A percentile compares a stretch with the other conserved stretches of the same genome.
Evolutionary conservation across 1,284 basidiomycete species (phyloP).

Genomic region (Cutaneotrichosporon spelunceum): DNA sequence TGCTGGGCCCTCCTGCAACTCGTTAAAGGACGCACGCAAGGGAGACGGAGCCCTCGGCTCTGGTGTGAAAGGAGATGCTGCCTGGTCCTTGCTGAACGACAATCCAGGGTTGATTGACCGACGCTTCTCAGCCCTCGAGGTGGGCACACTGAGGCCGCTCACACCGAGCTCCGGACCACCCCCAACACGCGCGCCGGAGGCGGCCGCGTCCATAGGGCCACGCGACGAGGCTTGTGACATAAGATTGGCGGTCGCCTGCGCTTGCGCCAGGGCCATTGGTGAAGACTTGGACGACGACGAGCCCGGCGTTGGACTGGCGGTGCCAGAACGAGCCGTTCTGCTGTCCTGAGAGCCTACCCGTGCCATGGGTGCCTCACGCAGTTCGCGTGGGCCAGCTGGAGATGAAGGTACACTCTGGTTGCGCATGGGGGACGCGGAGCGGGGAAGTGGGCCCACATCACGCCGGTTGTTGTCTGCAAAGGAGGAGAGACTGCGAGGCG

Average conservation of each 20-base stretch:
- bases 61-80: slow-evolving; percentile 36
- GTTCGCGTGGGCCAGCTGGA: neutral
- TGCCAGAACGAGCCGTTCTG: neutral
- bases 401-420: slow-evolving; percentile 10
- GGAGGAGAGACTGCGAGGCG: slow-evolving; percentile 3
- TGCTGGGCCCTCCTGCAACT: neutral
- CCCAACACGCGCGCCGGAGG: neutral
- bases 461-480: neutral
- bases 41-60: slow-evolving; percentile 49
- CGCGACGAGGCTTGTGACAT: neutral
- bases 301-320: slow-evolving; percentile 1
- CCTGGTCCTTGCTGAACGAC: slow-evolving; percentile 46
- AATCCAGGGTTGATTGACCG: slow-evolving; percentile 52
- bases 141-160: slow-evolving; percentile 41
- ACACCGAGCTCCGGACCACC: slow-evolving; percentile 2
- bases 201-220: slow-evolving; percentile 2
- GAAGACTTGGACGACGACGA: neutral
- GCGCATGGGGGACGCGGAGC: neutral
- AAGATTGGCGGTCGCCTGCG: slow-evolving; percentile 2
- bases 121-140: slow-evolving; percentile 43
- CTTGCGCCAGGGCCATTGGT: neutral
- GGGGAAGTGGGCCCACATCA: slow-evolving; percentile 5
- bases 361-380: slow-evolving; percentile 2
- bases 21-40: slow-evolving; percentile 34
- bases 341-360: slow-evolving; percentile 8